Evolutionary conservation across 352 stramenopile genomes (phyloP).

Genomic region (Aphanomyces astaci): DNA sequence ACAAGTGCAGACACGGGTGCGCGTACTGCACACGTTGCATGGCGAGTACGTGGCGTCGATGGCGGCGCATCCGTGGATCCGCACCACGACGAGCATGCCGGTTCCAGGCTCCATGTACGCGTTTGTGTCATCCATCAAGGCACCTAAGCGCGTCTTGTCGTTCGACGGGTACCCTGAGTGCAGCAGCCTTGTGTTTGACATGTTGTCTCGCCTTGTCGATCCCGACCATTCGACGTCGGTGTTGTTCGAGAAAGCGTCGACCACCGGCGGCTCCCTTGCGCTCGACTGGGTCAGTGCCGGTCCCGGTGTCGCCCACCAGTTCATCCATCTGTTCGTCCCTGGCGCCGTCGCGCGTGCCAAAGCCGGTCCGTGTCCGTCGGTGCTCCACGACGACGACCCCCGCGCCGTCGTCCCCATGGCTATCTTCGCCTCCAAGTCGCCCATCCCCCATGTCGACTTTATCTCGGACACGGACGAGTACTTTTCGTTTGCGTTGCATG

Average conservation of each 20-base stretch:
- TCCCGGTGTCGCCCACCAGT: not conserved
- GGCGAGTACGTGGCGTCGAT: slow-evolving; percentile 5
- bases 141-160: not conserved
- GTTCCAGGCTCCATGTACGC: not conserved
- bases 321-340: not conserved
- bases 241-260: not conserved
- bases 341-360: not conserved
- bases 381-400: no score
- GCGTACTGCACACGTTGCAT: not conserved
- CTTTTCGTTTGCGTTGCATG: slow-evolving; percentile 1
- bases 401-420: not conserved
- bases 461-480: slow-evolving; percentile 21
- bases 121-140: not conserved
- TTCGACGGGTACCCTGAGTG: slow-evolving; percentile 20
- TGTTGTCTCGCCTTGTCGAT: not conserved
- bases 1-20: not conserved
- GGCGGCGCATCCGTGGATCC: not conserved
- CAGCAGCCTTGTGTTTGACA: not conserved
- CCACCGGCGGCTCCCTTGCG: not conserved
- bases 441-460: slow-evolving; percentile 2
- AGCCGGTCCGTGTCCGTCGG: no score
- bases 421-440: slow-evolving; percentile 7
- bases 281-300: not conserved
- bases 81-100: not conserved
- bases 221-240: not conserved